Conservation (phyloP, 371 early-diverging fungal genomes). For the Dichotomocladium elegans region DNA sequence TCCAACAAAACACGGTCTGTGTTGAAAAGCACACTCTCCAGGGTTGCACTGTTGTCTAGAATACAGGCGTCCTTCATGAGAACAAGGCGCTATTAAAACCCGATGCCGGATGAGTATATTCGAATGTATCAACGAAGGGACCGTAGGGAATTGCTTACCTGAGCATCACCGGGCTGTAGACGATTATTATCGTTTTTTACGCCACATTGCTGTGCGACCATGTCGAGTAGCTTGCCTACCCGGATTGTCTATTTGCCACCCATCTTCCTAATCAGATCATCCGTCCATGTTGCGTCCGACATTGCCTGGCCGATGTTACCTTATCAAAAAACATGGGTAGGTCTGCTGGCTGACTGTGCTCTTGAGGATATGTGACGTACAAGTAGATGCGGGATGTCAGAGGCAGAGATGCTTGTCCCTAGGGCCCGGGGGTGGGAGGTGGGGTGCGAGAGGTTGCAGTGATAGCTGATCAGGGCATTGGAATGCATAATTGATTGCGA, state of each 20-base stretch:
- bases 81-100: background rate
- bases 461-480: no score
- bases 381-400: slow-evolving; percentile 6
- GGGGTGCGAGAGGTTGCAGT: background rate
- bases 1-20: background rate
- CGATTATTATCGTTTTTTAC: slow-evolving; percentile 7
- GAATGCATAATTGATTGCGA: no score
- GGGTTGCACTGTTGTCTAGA: background rate
- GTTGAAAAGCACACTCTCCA: background rate
- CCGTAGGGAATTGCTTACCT: slow-evolving; percentile 5
- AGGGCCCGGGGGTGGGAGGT: no score
- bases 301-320: no score
- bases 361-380: background rate
- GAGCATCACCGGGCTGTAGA: background rate
- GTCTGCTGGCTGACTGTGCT: background rate
- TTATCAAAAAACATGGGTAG: slow-evolving; percentile 8
- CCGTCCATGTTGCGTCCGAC: no score
- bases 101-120: background rate
- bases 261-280: background rate
- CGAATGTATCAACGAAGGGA: background rate
- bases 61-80: background rate
- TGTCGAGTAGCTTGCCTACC: slow-evolving; percentile 3
- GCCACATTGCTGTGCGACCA: background rate
- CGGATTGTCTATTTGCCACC: background rate
- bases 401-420: slow-evolving; percentile 6